phyloP scores from a whole-genome alignment of 768 basidiomycete species.

The Crepidotus variabilis region DNA sequence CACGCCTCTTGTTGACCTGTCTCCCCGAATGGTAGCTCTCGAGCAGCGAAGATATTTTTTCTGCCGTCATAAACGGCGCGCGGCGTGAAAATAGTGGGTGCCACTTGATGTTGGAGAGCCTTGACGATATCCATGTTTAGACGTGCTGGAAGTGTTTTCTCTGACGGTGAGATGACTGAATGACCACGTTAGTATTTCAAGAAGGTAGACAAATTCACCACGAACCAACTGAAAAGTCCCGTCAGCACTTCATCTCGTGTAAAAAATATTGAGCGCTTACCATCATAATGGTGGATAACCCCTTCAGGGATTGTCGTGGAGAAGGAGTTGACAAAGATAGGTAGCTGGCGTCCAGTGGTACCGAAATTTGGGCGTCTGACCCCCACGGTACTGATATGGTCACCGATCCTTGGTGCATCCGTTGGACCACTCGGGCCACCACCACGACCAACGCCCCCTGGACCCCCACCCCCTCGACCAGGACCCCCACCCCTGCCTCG shows the following conservation, averaged over 20 bases:
- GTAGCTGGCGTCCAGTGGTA: constrained; percentile 40
- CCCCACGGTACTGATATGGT: constrained; percentile 52
- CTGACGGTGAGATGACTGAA: constrained; percentile 61
- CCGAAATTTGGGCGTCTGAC: constrained; percentile 69
- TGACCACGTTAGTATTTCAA: background rate
- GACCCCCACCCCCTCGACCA: constrained; percentile 9
- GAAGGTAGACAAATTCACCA: constrained; percentile 6
- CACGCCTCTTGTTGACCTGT: constrained; percentile 44
- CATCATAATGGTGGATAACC: constrained; percentile 77
- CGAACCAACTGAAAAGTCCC: constrained; percentile 38
- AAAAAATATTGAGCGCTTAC: constrained; percentile 33
- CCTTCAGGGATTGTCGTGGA: constrained; percentile 53
- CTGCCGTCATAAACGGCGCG: constrained; percentile 75
- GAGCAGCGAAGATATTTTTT: constrained; percentile 68
- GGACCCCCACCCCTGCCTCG: constrained; percentile 19
- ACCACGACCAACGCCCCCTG: constrained; percentile 22
- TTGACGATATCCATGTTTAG: constrained; percentile 71
- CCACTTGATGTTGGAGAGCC: constrained; percentile 52
- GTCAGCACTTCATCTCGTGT: constrained; percentile 7
- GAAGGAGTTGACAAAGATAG: constrained; percentile 61
- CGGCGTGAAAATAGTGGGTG: constrained; percentile 68
- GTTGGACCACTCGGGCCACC: constrained; percentile 27
- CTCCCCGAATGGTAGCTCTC: constrained; percentile 57
- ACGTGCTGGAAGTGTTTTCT: constrained; percentile 62
- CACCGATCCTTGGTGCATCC: constrained; percentile 18